Evolutionary conservation across 306 rosid species (phyloP), one percentile per base, ranked within the genome.

Genomic region (Prunus kanzakura): DNA sequence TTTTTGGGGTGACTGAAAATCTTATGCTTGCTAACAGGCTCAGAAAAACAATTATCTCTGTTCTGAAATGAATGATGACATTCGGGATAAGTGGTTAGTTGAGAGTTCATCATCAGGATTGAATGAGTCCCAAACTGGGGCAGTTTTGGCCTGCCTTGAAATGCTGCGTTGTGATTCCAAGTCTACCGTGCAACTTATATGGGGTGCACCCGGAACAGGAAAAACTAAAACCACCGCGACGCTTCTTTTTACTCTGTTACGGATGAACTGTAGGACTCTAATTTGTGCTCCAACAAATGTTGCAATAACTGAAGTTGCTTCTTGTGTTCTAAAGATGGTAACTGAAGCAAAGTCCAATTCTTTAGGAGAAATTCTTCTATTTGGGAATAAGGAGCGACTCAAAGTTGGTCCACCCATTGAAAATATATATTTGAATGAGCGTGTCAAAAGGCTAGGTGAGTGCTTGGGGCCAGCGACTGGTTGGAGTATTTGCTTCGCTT

Each of bases 121-220:
- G 81, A 89, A 93, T 80, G 87, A 70, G 38, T 88, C 93, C n/a
- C 93, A 93, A 75, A 41, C 13, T 15, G 23, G 81, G 67, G 89
- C 96, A 27, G 79, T 93, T 68, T 14, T 51, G 69, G 75, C 88
- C 18, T 87, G 93, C 64, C 83, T 90, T 73, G 71, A 63, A 73
- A 86, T 80, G 75, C 11, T 58, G 18, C 76, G 8, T 7, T 72
- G 84, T 74, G 35, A 72, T 73, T 77, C 79, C 38, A 80, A 78
- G 18, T 58, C 86, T 60, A 16, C 76, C 1, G 80, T 89, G 58
- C 85, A 93, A 63, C 97, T 89, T 61, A 85, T 93, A 51, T 87
- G 97, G 92, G 97, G 97, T 30, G 96, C 97, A 3, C 96, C 97
- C 3, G 94, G 97, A 70, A 93, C 97, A 0, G 96, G 97, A 3